Base-by-base conservation (phyloP, 2,329 filamentous ascomycete genomes). In the Paraconiothyrium sp. region DNA sequence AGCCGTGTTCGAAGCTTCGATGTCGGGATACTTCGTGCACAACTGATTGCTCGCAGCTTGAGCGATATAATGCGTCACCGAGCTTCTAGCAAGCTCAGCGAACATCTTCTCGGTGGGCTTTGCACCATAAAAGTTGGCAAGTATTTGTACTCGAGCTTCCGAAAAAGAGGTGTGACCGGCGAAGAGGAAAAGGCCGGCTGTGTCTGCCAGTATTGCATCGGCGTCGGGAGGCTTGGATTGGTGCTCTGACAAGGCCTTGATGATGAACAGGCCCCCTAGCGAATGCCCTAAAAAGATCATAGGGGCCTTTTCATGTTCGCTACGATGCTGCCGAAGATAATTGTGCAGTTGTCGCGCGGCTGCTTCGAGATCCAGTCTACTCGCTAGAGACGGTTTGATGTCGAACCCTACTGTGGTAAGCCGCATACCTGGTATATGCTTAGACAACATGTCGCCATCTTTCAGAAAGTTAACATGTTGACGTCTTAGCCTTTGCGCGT, bases 271-370 rank as follows among this genome's bases (percentile, higher is more conserved):
- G 1, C 48, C 37, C 35, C 56, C 56, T 20, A 56, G 41, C 8
- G 46, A 41, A 56, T 62, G 60, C 20, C 60, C 60, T 16, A 60
- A 1, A 11, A 60, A 57, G n/a, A 63, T 49, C 37, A 58, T 63
- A n/a, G 61, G 61, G 20, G 32, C 32, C 13, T 39, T 39, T 10
- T 2, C 16, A 5, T 48, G 41, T 14, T 55, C 41, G n/a, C n/a
- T 30, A 4, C 58, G 57, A 22, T 57, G 47, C 10, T 57, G 22
- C 35, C 58, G 49, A 35, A 62, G 39, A 44, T 55, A 46, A n/a
- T 58, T 35, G 37, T 54, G 22, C 4, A 62, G 44, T 46, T 62
- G 59, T 22, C 49, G 32, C 20, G 55, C 59, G 11, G 59, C 59
- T 11, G 55, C n/a, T 35, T 54, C 56, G 16, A 55, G 46, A 14